These are phyloP conservation scores for Diplodia sapinea DNA, from an alignment of 2,329 filamentous ascomycete genomes.

Conservation along the genomic window DNA sequence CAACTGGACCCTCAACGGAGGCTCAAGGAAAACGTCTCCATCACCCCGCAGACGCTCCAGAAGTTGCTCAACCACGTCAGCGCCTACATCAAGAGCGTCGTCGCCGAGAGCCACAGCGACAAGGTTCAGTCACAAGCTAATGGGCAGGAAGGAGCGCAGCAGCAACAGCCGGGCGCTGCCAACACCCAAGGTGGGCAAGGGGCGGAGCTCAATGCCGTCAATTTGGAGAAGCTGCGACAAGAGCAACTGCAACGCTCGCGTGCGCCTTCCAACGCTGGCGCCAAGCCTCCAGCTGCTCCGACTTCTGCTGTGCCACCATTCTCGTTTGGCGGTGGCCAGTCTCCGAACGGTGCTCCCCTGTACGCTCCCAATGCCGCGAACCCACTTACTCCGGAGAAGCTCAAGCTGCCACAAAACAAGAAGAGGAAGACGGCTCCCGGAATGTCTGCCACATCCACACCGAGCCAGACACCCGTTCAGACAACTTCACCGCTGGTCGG, in stretches of 20 bases:
- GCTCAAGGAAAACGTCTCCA: conserved; percentile 8
- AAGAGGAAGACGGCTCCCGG: conserved; percentile 56
- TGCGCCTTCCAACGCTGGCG: conserved; percentile 36
- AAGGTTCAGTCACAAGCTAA: conserved; percentile 5
- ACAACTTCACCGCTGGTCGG: conserved; percentile 49
- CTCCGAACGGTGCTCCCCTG: conserved; percentile 63
- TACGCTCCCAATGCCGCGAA: conserved; percentile 55
- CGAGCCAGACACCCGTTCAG: conserved; percentile 43
- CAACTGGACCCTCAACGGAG: conserved; percentile 16
- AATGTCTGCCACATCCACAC: conserved; percentile 47
- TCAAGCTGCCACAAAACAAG: conserved; percentile 64
- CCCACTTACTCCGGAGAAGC: conserved; percentile 61
- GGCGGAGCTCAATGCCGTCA: conserved; percentile 45
- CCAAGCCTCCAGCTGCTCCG: conserved; percentile 55
- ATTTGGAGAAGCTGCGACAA: conserved; percentile 33
- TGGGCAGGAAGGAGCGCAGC: conserved; percentile 18
- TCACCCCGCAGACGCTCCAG: conserved; percentile 1
- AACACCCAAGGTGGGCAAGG: conserved; percentile 32
- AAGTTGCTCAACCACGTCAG: conserved; percentile 35
- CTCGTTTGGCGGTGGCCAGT: conserved; percentile 55
- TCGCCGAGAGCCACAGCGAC: conserved; percentile 4
- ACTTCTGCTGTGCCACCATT: conserved; percentile 61
- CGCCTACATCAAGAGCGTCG: conserved; percentile 39
- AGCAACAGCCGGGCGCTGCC: conserved; percentile 23
- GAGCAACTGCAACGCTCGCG: conserved; percentile 53